Evolutionary conservation across 2,329 filamentous ascomycete species (phyloP), one percentile per base, ranked within the genome.

Genomic region (Diaporthe velutina): DNA sequence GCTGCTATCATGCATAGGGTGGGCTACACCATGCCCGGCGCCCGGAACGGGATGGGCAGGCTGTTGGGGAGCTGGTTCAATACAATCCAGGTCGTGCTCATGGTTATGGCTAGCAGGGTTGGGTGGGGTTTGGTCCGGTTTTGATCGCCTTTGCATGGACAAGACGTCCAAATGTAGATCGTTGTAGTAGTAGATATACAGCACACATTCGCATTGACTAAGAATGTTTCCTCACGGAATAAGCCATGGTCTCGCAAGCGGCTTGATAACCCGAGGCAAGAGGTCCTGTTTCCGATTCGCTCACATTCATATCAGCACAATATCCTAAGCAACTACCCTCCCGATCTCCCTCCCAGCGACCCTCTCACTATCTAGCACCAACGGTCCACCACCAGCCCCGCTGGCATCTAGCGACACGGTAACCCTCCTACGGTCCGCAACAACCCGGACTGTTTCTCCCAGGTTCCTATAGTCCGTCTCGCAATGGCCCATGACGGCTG

Each of bases 401-500:
- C 92, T 92, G 1, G 91, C 88, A 81, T 94, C 93, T 38, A 95
- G 82, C 77, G 91, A 94, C 33, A 96, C 88, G 1, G 94, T 98
- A 42, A 95, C 94, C 78, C 90, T 91, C 76, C 85, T 88, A 72
- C 94, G 86, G 84, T 96, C 92, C 19, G 91, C 89, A 30, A 95
- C 88, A 2, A 98, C 94, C 67, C 93, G 84, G 1, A 98, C 89
- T 52, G 91, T 93, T 85, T 97, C 93, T 0, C 93, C 94, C 74
- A 94, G 86, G 80, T 95, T 97, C 78, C 91, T 88, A 79, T 93
- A 94, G 80, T 98, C 94, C 17, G 94, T 93, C 84, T 98, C 96
- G 80, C 92, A 95, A 83, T 90, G 79, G 88, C 85, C 78, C 77
- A 80, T n/a, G 17, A 40, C 79, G 19, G 76, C 57, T 30, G 78